Evolutionary conservation across 108 stramenopile species (phyloP).

Genomic region (Halocafeteria seosinensis): DNA sequence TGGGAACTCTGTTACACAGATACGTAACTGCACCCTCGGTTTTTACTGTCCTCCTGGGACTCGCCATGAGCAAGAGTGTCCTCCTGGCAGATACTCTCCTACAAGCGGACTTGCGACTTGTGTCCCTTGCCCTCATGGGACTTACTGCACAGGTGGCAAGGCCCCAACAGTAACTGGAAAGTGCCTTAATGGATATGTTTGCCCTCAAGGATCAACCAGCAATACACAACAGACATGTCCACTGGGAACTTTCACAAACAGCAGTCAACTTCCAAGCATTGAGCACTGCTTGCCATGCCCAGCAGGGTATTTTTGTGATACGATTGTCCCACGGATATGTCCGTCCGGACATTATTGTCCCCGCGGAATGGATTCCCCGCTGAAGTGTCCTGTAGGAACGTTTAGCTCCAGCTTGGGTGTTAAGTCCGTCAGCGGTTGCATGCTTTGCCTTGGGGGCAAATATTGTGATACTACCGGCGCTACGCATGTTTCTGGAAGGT

Average conservation of each 20-base stretch:
- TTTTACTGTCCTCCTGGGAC: too few relatives aligned
- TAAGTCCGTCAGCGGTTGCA: conserved; percentile 12
- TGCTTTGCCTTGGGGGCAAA: conserved; percentile 23
- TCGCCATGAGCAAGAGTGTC: too few relatives aligned
- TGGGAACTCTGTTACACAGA: too few relatives aligned
- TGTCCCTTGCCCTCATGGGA: conserved; percentile 18
- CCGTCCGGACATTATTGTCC: conserved; percentile 25
- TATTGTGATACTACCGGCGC: conserved; percentile 1
- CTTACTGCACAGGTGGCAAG: conserved; percentile 14
- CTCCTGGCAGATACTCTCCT: too few relatives aligned
- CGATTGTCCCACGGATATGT: conserved; percentile 13
- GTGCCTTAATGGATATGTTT: background rate
- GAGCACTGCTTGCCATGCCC: conserved; percentile 25
- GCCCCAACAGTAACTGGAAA: background rate
- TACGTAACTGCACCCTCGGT: too few relatives aligned
- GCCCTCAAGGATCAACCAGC: conserved; percentile 15
- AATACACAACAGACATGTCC: conserved; percentile 7
- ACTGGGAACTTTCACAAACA: conserved; percentile 9
- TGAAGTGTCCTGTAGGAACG: conserved; percentile 12
- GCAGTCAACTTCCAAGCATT: conserved; percentile 4
- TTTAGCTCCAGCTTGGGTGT: conserved; percentile 7
- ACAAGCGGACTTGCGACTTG: too few relatives aligned
- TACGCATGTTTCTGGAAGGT: conserved; percentile 10
- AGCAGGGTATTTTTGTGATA: conserved; percentile 28
- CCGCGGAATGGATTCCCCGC: conserved; percentile 11